These are phyloP conservation scores for Colletotrichum sp. DNA, from an alignment of 2,329 filamentous ascomycete genomes.

Conservation along the genomic window DNA sequence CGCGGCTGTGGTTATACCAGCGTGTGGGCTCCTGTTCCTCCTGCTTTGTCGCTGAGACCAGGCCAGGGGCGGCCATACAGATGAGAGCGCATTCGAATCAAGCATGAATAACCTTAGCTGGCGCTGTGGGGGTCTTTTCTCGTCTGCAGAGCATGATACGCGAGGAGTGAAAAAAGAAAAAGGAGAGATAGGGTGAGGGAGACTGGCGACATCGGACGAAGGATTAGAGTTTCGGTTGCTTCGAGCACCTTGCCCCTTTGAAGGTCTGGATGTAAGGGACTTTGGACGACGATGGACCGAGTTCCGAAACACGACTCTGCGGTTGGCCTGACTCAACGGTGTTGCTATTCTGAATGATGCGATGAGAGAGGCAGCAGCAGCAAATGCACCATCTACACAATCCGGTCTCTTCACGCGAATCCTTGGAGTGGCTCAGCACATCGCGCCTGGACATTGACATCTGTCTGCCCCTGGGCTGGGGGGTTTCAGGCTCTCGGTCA, in stretches of 20 bases:
- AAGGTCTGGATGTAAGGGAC: conserved; percentile 18
- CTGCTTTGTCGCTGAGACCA: conserved; percentile 4
- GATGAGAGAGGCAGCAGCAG: background rate
- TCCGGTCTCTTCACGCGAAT: background rate
- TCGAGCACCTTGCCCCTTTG: conserved; percentile 9
- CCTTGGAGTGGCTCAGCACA: conserved; percentile 6
- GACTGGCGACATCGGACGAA: conserved; percentile 8
- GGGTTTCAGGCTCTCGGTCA: conserved; percentile 13
- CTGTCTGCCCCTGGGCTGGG: background rate
- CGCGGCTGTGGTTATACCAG: background rate
- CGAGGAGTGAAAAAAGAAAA: background rate
- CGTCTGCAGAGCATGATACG: background rate
- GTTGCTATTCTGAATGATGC: background rate
- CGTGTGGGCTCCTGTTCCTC: background rate
- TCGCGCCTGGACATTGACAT: conserved; percentile 2
- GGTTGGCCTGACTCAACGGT: conserved; percentile 11
- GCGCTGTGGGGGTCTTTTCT: background rate
- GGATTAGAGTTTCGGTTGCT: conserved; percentile 16
- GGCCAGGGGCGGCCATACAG: background rate
- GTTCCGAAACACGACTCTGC: background rate
- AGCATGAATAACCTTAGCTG: conserved; percentile 12
- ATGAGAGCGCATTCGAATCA: background rate
- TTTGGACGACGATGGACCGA: conserved; percentile 19
- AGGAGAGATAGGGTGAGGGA: background rate
- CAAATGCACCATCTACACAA: background rate